Conservation (phyloP, 2,329 filamentous ascomycete species). For the Pseudogymnoascus sp. region DNA sequence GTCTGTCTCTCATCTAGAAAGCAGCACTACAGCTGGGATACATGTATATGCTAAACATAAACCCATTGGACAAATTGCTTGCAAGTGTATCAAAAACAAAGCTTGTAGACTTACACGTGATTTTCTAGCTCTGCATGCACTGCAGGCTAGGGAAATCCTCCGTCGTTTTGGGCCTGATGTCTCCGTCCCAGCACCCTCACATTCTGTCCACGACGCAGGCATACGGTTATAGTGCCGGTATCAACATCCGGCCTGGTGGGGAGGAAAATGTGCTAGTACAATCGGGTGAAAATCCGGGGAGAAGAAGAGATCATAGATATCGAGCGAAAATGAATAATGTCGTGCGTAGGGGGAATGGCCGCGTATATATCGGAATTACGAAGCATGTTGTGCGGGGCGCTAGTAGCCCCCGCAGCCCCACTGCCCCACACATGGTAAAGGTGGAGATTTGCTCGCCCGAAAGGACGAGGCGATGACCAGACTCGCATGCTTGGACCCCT, state of each 20-base stretch:
- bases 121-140: slow-evolving; percentile 31
- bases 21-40: neutral
- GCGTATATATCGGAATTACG: neutral
- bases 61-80: neutral
- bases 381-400: neutral
- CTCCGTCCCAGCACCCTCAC: slow-evolving; percentile 2
- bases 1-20: neutral
- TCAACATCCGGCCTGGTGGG: neutral
- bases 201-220: neutral
- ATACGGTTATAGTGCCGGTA: neutral
- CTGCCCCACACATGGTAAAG: neutral
- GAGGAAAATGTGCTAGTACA: neutral
- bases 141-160: slow-evolving; percentile 32
- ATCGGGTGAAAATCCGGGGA: neutral
- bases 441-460: neutral
- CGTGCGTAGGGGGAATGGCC: neutral
- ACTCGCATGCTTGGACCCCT: neutral
- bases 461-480: neutral
- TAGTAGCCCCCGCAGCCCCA: neutral
- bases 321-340: neutral
- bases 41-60: neutral
- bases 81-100: neutral
- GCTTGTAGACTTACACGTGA: slow-evolving; percentile 21
- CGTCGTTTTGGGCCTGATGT: slow-evolving; percentile 25
- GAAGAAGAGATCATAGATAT: neutral